A percentile compares a stretch with the other conserved stretches of the same genome.
Conservation (phyloP, 768 basidiomycete species). For the Mrakia gelida region DNA sequence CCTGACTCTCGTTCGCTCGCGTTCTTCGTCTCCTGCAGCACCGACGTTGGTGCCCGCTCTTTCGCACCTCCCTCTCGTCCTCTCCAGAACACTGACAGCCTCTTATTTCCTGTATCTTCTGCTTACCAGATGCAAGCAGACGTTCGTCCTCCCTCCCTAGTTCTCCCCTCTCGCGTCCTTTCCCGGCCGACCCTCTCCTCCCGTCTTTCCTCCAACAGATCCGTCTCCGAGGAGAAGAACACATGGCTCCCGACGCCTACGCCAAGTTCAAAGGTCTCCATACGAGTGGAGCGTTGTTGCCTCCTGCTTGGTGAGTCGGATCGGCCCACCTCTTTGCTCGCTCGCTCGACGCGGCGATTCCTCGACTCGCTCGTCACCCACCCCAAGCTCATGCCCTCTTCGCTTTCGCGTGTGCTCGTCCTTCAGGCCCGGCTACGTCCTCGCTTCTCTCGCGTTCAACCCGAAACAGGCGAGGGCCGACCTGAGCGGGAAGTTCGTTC, state of each 20-base stretch:
- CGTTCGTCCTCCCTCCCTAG: conserved; percentile 19
- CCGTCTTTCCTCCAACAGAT: conserved; percentile 22
- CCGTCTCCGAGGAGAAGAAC: conserved; percentile 17
- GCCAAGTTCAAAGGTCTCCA: conserved; percentile 31
- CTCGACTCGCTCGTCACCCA: neutral
- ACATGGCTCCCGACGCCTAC: conserved; percentile 32
- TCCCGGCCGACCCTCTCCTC: neutral
- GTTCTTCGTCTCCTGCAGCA: neutral
- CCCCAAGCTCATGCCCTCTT: too few species aligned
- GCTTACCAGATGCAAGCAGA: neutral
- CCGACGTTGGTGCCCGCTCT: conserved; percentile 3
- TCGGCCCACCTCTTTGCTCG: too few species aligned
- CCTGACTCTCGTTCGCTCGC: too few species aligned
- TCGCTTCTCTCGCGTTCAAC: conserved; percentile 32
- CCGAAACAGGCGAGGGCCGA: conserved; percentile 22
- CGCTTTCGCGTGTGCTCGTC: neutral
- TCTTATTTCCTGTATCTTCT: too few species aligned
- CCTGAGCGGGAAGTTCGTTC: conserved; percentile 32
- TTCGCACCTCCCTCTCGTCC: neutral
- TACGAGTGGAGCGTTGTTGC: conserved; percentile 30
- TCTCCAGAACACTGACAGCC: neutral
- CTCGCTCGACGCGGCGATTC: neutral
- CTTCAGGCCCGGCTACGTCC: conserved; percentile 32
- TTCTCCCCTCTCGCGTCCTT: conserved; percentile 8
- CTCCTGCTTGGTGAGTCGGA: conserved; percentile 33